Evolutionary conservation across 345 rosid species (phyloP), one percentile per base, ranked within the genome.

Genomic region (Arabis hirsuta): DNA sequence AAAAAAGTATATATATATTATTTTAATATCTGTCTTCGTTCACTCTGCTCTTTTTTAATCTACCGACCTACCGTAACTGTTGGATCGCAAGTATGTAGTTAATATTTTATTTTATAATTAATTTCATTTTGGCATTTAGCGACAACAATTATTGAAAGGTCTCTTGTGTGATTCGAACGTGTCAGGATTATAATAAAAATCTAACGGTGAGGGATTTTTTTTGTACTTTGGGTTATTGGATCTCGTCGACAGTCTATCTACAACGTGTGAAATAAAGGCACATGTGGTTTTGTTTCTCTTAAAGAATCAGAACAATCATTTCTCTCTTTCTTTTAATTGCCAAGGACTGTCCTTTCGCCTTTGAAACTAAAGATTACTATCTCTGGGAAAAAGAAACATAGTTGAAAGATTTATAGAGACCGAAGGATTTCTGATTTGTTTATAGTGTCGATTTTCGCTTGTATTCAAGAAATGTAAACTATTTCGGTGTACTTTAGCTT

Each of bases 171-270:
- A 59, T 67, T 26, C 62, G 48, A 59, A 51, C 20, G 45, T 74
- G 39, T 24, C 42, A 72, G 16, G 12, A 14, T 70, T 59, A 50
- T 72, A 54, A 72, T 24, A 65, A 43, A 39, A 39, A 74, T 67
- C 62, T 52, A 67, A 74, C 68, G 78, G 62, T 60, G 69, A 74
- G 73, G 68, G 69, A 69, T 74, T 75, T 61, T 65, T 51, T 52
- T 26, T 20, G 55, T 67, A 74, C 67, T 67, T 57, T 16, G 42
- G 8, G 24, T 9, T 44, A 20, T 44, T 32, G 32, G 34, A 67
- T 55, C 12, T 48, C 43, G 24, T 29, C 70, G 14, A 36, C n/a
- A 19, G 16, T 16, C 7, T 67, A 67, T 53, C 50, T 44, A 44
- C 56, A 67, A 74, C 78, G 78, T 74, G 68, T 67, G 26, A 44